Percentiles rank a stretch among this genome's conserved stretches.
Conservation (phyloP, 108 stramenopile genomes). For the Cyclotella atomus region DNA sequence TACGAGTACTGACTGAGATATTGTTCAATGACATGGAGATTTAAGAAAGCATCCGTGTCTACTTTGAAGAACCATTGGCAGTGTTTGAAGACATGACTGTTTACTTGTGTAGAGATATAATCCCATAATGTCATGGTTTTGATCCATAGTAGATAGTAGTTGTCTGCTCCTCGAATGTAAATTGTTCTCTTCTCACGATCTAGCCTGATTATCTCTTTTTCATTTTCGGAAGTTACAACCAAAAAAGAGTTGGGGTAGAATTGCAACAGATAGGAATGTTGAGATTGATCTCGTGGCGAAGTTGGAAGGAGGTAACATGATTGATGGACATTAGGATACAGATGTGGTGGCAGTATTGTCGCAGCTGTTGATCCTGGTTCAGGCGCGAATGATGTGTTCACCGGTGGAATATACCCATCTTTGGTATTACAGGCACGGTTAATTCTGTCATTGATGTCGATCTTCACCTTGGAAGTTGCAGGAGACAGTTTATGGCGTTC, state of each 20-base stretch:
- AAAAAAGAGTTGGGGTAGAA: conserved; percentile 24
- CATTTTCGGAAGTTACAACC: neutral
- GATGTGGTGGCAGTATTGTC: conserved; percentile 6
- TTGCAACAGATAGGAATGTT: neutral
- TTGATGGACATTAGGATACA: conserved; percentile 11
- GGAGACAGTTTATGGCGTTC: too few species aligned
- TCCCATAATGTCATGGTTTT: conserved; percentile 5
- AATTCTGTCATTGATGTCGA: too few species aligned
- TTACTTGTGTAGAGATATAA: conserved; percentile 4
- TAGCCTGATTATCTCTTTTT: neutral
- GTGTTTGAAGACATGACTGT: neutral
- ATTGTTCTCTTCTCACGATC: neutral
- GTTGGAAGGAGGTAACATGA: conserved; percentile 25
- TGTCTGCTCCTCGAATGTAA: conserved; percentile 4
- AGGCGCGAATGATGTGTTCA: neutral
- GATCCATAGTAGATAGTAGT: conserved; percentile 16
- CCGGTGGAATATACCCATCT: neutral
- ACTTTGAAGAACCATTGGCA: conserved; percentile 29
- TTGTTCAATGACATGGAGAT: conserved; percentile 24
- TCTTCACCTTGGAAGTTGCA: too few species aligned
- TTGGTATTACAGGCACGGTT: neutral
- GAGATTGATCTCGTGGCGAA: neutral
- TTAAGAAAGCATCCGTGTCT: conserved; percentile 19
- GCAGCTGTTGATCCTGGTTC: neutral
- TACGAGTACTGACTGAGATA: conserved; percentile 3